phyloP scores from a whole-genome alignment of 2,329 filamentous ascomycete genomes.

The Orbilia quercus region DNA sequence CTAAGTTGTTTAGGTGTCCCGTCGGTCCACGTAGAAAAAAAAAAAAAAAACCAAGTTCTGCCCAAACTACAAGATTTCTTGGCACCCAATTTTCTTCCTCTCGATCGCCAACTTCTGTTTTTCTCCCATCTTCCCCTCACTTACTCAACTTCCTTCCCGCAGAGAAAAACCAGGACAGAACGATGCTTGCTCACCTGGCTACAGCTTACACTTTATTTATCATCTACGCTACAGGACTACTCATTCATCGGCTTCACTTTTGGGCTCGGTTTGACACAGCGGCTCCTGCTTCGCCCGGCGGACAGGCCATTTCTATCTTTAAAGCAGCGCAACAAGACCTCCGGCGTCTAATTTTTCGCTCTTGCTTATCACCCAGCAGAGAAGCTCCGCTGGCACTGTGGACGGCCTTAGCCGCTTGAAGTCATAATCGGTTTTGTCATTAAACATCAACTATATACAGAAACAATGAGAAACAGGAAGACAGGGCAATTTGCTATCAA shows the following conservation, averaged over 20 bases:
- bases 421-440: conserved; percentile 50
- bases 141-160: conserved; percentile 46
- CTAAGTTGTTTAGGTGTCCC: conserved; percentile 56
- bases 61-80: conserved; percentile 55
- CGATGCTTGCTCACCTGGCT: conserved; percentile 24
- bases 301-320: conserved; percentile 48
- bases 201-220: conserved; percentile 46
- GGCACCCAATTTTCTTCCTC: conserved; percentile 57
- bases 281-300: conserved; percentile 47
- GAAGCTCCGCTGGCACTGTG: conserved; percentile 31
- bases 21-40: conserved; percentile 55
- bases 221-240: conserved; percentile 20
- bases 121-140: conserved; percentile 57
- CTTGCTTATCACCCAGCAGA: conserved; percentile 38
- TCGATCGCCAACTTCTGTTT: conserved; percentile 58
- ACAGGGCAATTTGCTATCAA: conserved; percentile 55
- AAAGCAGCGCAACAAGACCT: conserved; percentile 56
- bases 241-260: conserved; percentile 33
- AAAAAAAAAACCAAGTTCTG: conserved; percentile 49
- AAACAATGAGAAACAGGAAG: conserved; percentile 48
- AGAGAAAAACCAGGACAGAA: conserved; percentile 49
- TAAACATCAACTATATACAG: conserved; percentile 55
- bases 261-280: conserved; percentile 41
- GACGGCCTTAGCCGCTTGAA: conserved; percentile 51
- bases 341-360: conserved; percentile 56